phyloP scores from a whole-genome alignment of 352 stramenopile species.

The Globisporangium apiculatum region DNA sequence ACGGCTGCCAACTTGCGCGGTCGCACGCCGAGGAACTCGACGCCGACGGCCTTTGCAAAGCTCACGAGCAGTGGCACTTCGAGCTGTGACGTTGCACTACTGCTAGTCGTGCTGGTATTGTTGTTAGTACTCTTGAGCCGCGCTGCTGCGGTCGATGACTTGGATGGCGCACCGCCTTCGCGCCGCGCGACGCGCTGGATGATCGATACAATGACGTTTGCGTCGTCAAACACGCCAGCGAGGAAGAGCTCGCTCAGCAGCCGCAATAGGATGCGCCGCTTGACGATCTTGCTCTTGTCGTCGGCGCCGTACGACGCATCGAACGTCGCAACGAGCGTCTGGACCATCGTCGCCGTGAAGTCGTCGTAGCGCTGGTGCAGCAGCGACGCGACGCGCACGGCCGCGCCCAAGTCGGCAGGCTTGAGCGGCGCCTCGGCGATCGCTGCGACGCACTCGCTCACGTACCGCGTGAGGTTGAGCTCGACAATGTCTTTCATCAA shows the following conservation, averaged over 20 bases:
- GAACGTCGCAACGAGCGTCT: slow-evolving; percentile 46
- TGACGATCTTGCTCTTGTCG: slow-evolving; percentile 72
- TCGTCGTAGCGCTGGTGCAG: slow-evolving; percentile 91
- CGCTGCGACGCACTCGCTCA: slow-evolving; percentile 91
- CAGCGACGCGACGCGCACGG: slow-evolving; percentile 79
- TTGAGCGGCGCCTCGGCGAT: slow-evolving; percentile 87
- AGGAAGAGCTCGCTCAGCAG: slow-evolving; percentile 83
- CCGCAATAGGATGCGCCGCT: slow-evolving; percentile 63
- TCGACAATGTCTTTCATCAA: slow-evolving; percentile 83
- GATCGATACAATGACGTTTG: slow-evolving; percentile 70
- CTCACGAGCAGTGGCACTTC: slow-evolving; percentile 93
- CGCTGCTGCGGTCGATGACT: slow-evolving; percentile 5
- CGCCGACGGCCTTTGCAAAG: slow-evolving; percentile 90
- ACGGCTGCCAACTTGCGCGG: slow-evolving; percentile 65
- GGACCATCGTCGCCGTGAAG: slow-evolving; percentile 64
- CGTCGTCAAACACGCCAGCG: slow-evolving; percentile 69
- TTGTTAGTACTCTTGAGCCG: slow-evolving; percentile 43
- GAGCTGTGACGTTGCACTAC: slow-evolving; percentile 32
- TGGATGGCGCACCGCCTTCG: slow-evolving; percentile 33
- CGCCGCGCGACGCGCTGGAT: slow-evolving; percentile 64
- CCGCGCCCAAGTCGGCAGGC: slow-evolving; percentile 73
- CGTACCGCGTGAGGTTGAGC: slow-evolving; percentile 93
- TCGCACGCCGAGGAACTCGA: slow-evolving; percentile 81
- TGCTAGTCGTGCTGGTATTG: slow-evolving; percentile 28
- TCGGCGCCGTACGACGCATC: slow-evolving; percentile 51